These are phyloP conservation scores for Pyracantha coccinea DNA, from an alignment of 331 rosid genomes.

Conservation along the genomic window DNA sequence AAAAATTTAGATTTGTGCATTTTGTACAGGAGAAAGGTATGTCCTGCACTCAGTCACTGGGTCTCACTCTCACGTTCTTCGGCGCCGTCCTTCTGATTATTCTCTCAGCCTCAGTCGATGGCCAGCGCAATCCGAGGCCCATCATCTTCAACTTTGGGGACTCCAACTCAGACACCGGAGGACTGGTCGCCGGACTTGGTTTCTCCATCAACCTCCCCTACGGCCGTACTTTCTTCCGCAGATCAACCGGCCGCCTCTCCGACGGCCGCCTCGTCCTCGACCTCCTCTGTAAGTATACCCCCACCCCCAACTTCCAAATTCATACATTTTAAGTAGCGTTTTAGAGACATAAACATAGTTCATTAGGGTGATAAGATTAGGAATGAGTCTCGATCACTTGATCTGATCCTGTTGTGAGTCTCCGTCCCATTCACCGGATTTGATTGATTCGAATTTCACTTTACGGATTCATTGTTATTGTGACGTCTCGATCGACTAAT, in stretches of 20 bases:
- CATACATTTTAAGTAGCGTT: not conserved
- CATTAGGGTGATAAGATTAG: not conserved
- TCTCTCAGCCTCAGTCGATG: not conserved
- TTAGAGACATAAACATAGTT: not conserved
- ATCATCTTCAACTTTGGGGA: conserved; percentile 69
- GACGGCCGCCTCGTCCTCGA: conserved; percentile 80
- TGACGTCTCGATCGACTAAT: too few relatives aligned
- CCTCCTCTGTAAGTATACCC: conserved; percentile 46
- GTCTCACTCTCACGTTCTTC: conserved; percentile 6
- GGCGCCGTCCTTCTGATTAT: not conserved
- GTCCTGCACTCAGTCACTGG: not conserved
- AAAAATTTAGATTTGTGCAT: not conserved
- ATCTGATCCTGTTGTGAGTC: too few relatives aligned
- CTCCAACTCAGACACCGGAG: conserved; percentile 94
- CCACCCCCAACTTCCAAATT: not conserved
- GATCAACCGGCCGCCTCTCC: conserved; percentile 77
- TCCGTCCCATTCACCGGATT: too few relatives aligned
- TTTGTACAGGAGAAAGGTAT: not conserved
- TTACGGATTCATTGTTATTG: too few relatives aligned
- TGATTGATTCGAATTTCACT: too few relatives aligned
- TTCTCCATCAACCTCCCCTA: conserved; percentile 59
- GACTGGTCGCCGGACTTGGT: conserved; percentile 82
- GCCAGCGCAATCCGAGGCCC: not conserved
- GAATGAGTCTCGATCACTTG: not conserved
- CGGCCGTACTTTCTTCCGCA: conserved; percentile 67